Evolutionary conservation across 2,329 filamentous ascomycete species (phyloP).

Genomic region (Apiospora koreana): DNA sequence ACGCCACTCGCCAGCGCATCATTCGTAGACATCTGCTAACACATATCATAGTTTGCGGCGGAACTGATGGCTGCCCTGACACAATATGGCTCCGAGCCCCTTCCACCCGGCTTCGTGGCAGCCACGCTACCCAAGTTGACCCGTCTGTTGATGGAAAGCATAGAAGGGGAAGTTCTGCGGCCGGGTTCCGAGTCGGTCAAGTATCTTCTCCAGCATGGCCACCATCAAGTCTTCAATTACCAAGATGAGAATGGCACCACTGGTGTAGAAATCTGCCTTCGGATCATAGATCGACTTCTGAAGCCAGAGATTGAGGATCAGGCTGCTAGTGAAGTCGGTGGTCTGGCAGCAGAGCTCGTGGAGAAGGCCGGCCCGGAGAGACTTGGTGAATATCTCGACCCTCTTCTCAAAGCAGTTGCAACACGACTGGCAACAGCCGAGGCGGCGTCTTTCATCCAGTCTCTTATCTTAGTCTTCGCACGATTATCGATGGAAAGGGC

Average conservation of each 20-base stretch:
- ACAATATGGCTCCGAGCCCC: constrained; percentile 79
- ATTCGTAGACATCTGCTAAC: not conserved
- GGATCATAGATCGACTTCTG: constrained; percentile 89
- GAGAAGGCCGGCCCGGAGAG: constrained; percentile 92
- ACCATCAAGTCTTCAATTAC: constrained; percentile 87
- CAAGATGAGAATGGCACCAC: constrained; percentile 77
- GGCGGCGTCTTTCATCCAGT: constrained; percentile 90
- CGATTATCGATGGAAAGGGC: constrained; percentile 83
- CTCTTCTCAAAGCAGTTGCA: constrained; percentile 87
- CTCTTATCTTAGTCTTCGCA: constrained; percentile 91
- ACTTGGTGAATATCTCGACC: constrained; percentile 85
- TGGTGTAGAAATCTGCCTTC: constrained; percentile 84
- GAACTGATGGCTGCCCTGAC: constrained; percentile 81
- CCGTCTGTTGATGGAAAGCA: constrained; percentile 76
- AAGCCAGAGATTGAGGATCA: constrained; percentile 86
- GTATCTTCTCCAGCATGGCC: constrained; percentile 86
- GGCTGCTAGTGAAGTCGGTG: constrained; percentile 92
- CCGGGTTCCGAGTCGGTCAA: constrained; percentile 85
- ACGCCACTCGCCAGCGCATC: not conserved
- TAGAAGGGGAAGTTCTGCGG: constrained; percentile 86
- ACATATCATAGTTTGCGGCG: constrained; percentile 63
- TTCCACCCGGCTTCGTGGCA: constrained; percentile 83
- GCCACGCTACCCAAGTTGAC: constrained; percentile 86
- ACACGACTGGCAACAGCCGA: constrained; percentile 79
- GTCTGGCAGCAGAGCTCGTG: constrained; percentile 89